phyloP scores from a whole-genome alignment of 805 yeast genomes.

The Kluyveromyces aestuarii region DNA sequence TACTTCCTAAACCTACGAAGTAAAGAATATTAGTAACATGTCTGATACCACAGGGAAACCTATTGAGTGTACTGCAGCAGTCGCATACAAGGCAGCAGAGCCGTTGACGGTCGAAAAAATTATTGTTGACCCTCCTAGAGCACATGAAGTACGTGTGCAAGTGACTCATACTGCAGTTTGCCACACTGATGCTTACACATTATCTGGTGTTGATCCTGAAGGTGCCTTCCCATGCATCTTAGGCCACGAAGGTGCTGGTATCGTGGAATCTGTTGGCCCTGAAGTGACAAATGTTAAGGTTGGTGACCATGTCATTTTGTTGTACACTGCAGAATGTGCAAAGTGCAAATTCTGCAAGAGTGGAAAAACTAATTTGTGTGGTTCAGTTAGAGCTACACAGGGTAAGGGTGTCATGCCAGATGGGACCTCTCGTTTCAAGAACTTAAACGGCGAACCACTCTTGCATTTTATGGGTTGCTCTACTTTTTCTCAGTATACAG shows the following conservation, averaged over 20 bases:
- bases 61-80: constrained; percentile 89
- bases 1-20: background rate
- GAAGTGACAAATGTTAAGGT: constrained; percentile 83
- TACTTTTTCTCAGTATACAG: constrained; percentile 94
- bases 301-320: constrained; percentile 89
- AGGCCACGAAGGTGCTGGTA: constrained; percentile 98
- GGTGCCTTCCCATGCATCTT: constrained; percentile 88
- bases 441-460: constrained; percentile 69
- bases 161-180: constrained; percentile 87
- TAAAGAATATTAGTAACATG: background rate
- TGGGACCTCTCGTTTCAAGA: constrained; percentile 85
- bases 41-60: constrained; percentile 30
- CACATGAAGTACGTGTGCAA: constrained; percentile 95
- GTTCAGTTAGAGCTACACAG: constrained; percentile 92
- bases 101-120: constrained; percentile 77
- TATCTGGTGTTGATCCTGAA: constrained; percentile 92
- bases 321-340: constrained; percentile 94
- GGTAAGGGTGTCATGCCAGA: constrained; percentile 99
- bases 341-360: constrained; percentile 92
- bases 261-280: constrained; percentile 91
- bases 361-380: constrained; percentile 95
- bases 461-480: constrained; percentile 98
- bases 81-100: constrained; percentile 93
- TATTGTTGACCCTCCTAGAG: constrained; percentile 88
- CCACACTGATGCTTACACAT: constrained; percentile 96